Base-by-base conservation (phyloP, 495 filamentous ascomycete species). In the Xanthoparmelia taractica region DNA sequence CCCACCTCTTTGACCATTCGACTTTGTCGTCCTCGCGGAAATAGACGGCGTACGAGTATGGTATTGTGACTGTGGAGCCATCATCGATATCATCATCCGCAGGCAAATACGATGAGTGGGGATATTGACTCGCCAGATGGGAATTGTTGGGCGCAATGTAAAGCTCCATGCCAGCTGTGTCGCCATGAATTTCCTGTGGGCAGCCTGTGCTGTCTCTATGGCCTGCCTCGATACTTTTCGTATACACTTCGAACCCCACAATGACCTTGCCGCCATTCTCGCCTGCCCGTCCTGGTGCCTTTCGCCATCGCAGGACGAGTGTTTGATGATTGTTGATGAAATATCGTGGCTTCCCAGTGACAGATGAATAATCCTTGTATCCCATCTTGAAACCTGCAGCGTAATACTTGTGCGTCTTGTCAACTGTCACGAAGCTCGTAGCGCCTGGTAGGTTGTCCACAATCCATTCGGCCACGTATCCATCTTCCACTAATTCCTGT, bases 311-410 rank as follows among this genome's bases (percentile, higher is more conserved):
- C 64, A 97, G 86, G 17, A 95, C 86, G 48, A 97, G 82, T 11
- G 90, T 95, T 58, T 93, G 85, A 74, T 97, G 92, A 68, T 97
- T 97, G 74, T 97, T 91, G 67, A 97, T 81, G 66, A 85, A 94
- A 71, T 86, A 90, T 25, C 83, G 81, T n/a, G 82, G 79, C 65
- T 82, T 80, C 20, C 84, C 87, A 11, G 81, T 83, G 41, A 72
- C 74, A 3, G 81, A 73, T 0, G 84, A 85, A 54, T 80, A 79
- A 60, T 95, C 89, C 63, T 84, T 85, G 67, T 87, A 90, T 1
- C 92, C 92, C 36, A 97, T 75, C 76, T 96, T 97, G 78, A 96
- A 96, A n/a, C 92, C 92, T 18, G 92, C 86, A 29, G 92, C 91
- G 71, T 96, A 97, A 74, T 96, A 96, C 72, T 92, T 96, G 66